A percentile compares a stretch with the other conserved stretches of the same genome.
These are phyloP conservation scores for Phellinidium pouzarii DNA, from an alignment of 1,284 basidiomycete species.

Conservation along the genomic window DNA sequence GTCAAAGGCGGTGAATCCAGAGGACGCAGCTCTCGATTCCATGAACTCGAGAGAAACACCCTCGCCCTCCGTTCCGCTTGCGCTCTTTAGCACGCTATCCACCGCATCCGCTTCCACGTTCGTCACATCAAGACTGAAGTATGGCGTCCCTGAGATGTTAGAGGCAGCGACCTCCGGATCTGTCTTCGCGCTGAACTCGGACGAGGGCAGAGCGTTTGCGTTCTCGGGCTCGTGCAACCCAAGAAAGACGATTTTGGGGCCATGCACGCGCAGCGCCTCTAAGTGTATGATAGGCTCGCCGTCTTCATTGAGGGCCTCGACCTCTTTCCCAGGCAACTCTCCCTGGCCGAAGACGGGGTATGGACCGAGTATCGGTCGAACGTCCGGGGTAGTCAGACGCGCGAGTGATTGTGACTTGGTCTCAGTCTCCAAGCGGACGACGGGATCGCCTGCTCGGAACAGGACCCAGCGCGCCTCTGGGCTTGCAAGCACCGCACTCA, in stretches of 20 bases:
- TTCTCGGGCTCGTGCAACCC: constrained; percentile 68
- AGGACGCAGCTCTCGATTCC: constrained; percentile 61
- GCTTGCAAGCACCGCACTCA: constrained; percentile 58
- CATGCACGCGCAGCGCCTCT: constrained; percentile 59
- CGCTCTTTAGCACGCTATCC: constrained; percentile 38
- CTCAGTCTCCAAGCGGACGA: constrained; percentile 35
- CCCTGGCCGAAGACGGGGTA: constrained; percentile 64
- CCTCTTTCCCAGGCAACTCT: constrained; percentile 40
- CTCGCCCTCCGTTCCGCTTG: constrained; percentile 22
- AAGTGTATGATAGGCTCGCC: constrained; percentile 38
- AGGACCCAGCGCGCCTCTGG: constrained; percentile 66
- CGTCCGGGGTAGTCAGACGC: constrained; percentile 48
- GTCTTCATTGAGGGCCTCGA: constrained; percentile 29
- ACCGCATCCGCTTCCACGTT: constrained; percentile 41
- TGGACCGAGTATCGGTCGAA: constrained; percentile 39
- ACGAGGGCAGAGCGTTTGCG: constrained; percentile 46
- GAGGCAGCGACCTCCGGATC: constrained; percentile 39
- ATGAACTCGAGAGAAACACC: constrained; percentile 46
- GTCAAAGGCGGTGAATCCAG: constrained; percentile 46
- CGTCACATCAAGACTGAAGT: constrained; percentile 73
- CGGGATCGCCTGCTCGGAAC: constrained; percentile 63
- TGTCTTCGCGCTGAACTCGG: constrained; percentile 45
- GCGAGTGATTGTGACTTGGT: constrained; percentile 36
- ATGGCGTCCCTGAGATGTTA: constrained; percentile 66
- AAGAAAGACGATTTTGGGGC: constrained; percentile 58